Evolutionary conservation across 768 basidiomycete genomes (phyloP).

Genomic region (Hydnum rufescens): DNA sequence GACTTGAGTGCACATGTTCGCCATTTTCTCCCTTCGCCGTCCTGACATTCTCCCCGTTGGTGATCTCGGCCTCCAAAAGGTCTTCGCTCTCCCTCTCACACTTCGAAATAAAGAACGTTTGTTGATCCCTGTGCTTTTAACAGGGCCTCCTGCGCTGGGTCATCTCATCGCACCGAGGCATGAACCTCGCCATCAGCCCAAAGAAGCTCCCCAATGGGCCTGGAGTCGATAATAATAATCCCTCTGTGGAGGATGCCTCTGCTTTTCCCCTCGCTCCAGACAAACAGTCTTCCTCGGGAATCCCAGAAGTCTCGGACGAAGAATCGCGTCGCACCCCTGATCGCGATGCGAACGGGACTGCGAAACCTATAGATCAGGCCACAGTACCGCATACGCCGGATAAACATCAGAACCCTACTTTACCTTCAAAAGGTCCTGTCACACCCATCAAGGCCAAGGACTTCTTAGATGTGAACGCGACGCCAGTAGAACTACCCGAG

Average conservation of each 20-base stretch:
- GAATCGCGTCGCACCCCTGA: background rate
- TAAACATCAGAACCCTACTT: too few species aligned
- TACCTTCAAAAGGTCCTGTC: background rate
- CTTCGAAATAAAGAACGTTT: background rate
- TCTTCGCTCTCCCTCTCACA: slow-evolving; percentile 6
- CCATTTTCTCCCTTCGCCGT: slow-evolving; percentile 69
- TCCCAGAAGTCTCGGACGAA: background rate
- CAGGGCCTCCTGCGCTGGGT: slow-evolving; percentile 48
- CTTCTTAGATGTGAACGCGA: slow-evolving; percentile 3
- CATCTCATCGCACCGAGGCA: slow-evolving; percentile 34
- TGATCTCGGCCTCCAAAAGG: slow-evolving; percentile 60
- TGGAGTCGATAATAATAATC: background rate
- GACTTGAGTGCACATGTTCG: slow-evolving; percentile 76
- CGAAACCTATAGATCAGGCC: background rate
- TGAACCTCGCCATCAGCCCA: background rate
- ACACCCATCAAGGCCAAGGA: background rate
- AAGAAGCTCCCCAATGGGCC: background rate
- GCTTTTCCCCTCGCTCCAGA: background rate
- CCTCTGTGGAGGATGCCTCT: background rate
- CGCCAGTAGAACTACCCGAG: slow-evolving; percentile 26
- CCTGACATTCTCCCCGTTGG: slow-evolving; percentile 63
- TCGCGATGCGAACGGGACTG: background rate
- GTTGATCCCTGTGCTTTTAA: slow-evolving; percentile 14
- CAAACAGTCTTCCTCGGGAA: background rate
- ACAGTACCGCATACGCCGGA: too few species aligned